Evolutionary conservation across 2,329 filamentous ascomycete species (phyloP), one percentile per base, ranked within the genome.

Genomic region (Lasiodiplodia hormozganensis): DNA sequence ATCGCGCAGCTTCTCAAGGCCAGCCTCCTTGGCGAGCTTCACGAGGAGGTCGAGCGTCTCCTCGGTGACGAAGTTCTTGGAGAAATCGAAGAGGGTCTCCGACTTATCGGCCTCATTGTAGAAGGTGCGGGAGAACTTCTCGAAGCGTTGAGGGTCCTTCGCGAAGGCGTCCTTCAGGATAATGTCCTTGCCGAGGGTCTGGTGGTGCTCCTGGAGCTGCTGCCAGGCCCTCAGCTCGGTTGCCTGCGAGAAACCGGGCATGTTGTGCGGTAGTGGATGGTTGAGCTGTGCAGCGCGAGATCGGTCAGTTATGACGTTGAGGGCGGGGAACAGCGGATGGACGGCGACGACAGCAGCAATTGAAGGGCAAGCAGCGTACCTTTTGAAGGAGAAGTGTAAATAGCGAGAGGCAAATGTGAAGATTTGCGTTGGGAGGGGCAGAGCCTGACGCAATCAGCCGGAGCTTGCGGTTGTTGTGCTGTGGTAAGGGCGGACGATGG

Each of bases 81-180:
- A 96, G 85, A 97, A 99, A 83, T 99, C 96, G 82, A 98, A 99
- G 72, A 99, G 88, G 76, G 96, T 96, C 73, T 97, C 93, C 74
- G 89, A 90, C 76, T 87, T 87, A 77, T 96, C 92, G 73, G 92
- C 90, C 65, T 87, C 81, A 82, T 93, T 94, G 75, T 87, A 85
- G 82, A 98, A 97, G 77, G 88, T 93, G 80, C 90, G 92, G 79
- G 90, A 92, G 85, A 97, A 94, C 83, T 96, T 97, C 77, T 90
- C 83, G 85, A 97, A 98, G 71, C 96, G 93, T 78, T 92, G 80
- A 62, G 94, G 89, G 80, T 99, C 94, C 75, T 93, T 89, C 76
- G 92, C 87, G 82, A 98, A 99, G 79, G 93, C 92, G 73, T 97
- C 92, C 85, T 97, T 97, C 73, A 98, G 88, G 72, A 97, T 90